Percentiles rank a stretch among this genome's conserved stretches.
Conservation (phyloP, 306 rosid species). For the Chamaecrista fasciculata region DNA sequence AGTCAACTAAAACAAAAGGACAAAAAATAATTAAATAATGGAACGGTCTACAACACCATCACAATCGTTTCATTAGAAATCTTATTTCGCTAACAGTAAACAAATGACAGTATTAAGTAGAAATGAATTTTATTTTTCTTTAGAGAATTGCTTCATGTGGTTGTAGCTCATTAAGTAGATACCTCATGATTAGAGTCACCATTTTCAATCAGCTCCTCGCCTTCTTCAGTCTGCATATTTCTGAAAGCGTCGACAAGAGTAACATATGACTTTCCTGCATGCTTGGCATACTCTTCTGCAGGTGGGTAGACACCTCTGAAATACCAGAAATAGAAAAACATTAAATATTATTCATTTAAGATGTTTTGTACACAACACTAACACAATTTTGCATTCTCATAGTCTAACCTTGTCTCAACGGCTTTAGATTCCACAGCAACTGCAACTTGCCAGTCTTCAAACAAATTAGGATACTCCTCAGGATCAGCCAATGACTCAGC, state of each 20-base stretch:
- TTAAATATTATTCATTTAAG: slow-evolving; percentile 17
- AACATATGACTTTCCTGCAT: slow-evolving; percentile 58
- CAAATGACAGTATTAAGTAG: not conserved
- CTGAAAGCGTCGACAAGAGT: slow-evolving; percentile 88
- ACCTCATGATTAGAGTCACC: slow-evolving; percentile 81
- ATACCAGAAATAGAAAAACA: slow-evolving; percentile 11
- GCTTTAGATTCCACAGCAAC: slow-evolving; percentile 83
- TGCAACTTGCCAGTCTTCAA: slow-evolving; percentile 97
- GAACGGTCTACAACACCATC: slow-evolving; percentile 19
- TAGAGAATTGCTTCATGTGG: not conserved
- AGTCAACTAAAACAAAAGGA: slow-evolving; percentile 34
- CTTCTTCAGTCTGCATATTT: slow-evolving; percentile 67
- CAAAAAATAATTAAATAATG: slow-evolving; percentile 12
- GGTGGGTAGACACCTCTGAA: slow-evolving; percentile 71
- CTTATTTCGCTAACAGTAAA: not conserved
- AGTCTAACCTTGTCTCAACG: slow-evolving; percentile 58
- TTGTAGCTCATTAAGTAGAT: slow-evolving; percentile 19
- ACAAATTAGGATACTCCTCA: slow-evolving; percentile 91
- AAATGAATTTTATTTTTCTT: slow-evolving; percentile 16
- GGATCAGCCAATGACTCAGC: slow-evolving; percentile 99
- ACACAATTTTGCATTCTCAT: slow-evolving; percentile 14
- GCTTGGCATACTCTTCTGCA: slow-evolving; percentile 64
- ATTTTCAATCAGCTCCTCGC: slow-evolving; percentile 74
- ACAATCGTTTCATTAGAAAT: slow-evolving; percentile 7
- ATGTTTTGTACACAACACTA: slow-evolving; percentile 8